Percentiles rank a stretch among this genome's conserved stretches.
Conservation (phyloP, 352 stramenopile genomes). For the Globisporangium irregulare region DNA sequence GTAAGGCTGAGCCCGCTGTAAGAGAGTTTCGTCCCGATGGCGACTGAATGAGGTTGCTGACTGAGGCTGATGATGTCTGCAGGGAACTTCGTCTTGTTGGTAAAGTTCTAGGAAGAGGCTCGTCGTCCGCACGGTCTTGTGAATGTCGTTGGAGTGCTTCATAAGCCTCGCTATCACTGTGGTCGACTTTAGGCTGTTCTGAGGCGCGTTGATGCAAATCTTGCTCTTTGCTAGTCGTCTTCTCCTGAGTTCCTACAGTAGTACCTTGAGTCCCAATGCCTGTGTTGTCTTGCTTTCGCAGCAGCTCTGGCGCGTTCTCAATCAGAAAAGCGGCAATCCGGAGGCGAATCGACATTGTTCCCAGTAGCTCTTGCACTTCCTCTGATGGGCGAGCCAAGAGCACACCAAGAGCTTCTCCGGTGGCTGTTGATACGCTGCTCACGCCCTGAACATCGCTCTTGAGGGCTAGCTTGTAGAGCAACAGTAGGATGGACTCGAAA, state of each 20-base stretch:
- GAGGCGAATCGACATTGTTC: neutral
- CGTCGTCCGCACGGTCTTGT: neutral
- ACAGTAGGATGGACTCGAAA: constrained; percentile 28
- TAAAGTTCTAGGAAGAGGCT: neutral
- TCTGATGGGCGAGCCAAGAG: constrained; percentile 12
- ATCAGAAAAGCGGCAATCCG: constrained; percentile 24
- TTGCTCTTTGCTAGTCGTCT: neutral
- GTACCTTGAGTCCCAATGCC: neutral
- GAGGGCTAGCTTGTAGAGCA: constrained; percentile 30
- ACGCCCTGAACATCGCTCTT: constrained; percentile 7
- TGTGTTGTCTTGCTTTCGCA: constrained; percentile 3
- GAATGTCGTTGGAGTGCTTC: neutral
- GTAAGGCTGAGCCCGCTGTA: neutral
- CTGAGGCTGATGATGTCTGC: neutral
- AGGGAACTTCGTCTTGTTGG: neutral
- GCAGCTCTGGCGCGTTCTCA: constrained; percentile 19
- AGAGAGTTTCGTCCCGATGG: neutral
- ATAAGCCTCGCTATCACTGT: neutral
- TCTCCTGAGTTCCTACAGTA: too few relatives aligned
- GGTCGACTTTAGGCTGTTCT: neutral
- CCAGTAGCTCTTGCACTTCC: neutral
- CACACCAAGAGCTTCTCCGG: constrained; percentile 19
- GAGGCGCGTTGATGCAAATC: neutral
- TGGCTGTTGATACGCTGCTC: constrained; percentile 5
- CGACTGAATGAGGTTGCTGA: neutral